Evolutionary conservation across 192 early-diverging fungal species (phyloP).

Genomic region (Coemansia aciculifera): DNA sequence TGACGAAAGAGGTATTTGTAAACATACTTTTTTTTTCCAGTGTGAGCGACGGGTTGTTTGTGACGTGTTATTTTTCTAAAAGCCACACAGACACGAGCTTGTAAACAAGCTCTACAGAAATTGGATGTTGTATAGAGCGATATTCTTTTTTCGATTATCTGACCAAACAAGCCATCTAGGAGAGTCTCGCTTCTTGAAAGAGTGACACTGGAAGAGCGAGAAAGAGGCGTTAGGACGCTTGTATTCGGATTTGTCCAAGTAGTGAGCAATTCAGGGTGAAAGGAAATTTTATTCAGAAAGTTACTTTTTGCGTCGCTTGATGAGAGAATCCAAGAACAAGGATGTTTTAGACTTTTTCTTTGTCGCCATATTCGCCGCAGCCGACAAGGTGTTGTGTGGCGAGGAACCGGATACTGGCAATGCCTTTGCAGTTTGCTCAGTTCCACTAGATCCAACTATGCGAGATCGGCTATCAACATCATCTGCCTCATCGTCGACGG

Average conservation of each 20-base stretch:
- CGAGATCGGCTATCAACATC: constrained; percentile 23
- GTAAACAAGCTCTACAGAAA: neutral
- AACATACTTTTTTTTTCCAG: neutral
- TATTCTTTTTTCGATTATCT: neutral
- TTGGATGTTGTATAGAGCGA: neutral
- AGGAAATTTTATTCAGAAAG: neutral
- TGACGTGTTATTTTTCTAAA: neutral
- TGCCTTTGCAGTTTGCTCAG: neutral
- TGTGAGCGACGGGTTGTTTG: neutral
- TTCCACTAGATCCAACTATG: constrained; percentile 1
- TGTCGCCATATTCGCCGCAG: neutral
- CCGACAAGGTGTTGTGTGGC: neutral
- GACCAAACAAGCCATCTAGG: neutral
- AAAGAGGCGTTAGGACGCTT: neutral
- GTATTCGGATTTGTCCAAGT: neutral
- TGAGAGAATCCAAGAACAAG: constrained; percentile 31
- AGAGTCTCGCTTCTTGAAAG: neutral
- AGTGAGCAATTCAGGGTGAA: neutral
- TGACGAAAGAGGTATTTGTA: neutral
- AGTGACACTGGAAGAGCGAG: neutral
- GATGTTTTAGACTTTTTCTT: constrained; percentile 33
- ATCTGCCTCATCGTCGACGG: constrained; percentile 6
- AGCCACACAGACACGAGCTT: neutral
- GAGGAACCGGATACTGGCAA: neutral
- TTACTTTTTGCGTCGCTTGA: constrained; percentile 20